Base-by-base conservation (phyloP, 768 basidiomycete genomes). In the Auricularia heimuer region DNA sequence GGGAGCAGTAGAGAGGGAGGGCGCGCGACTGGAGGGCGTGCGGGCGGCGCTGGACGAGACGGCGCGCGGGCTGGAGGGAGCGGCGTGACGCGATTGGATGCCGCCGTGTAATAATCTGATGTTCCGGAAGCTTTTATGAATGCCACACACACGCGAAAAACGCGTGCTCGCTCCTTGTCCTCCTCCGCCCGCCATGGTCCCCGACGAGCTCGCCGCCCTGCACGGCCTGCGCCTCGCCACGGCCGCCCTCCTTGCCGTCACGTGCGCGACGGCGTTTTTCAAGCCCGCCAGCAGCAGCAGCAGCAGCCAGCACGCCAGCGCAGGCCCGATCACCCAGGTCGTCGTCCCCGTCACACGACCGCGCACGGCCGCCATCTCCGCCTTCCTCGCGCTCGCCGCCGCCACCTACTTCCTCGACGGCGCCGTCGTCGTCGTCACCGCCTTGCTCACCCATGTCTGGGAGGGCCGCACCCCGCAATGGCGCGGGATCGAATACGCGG, bases 391-490 rank as follows among this genome's bases (percentile, higher is more conserved):
- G 62, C 77, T 94, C 63, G 72, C 81, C 29, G 82, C 89, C n/a
- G 73, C 88, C 62, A 86, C 88, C 16, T 95, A 85, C 73, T 79
- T 95, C 62, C 75, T 85, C 36, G 92, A 96, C 71, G 94, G 91
- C 14, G 78, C 88, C 37, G 80, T 87, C 16, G 87, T 90, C 69
- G 83, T 89, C 54, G 76, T 83, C 3, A 82, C 80, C 71, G 82
- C 86, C 21, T 79, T 93, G 54, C 71, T 92, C 65, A 78, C 82
- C 68, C 84, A 86, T 69, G 66, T 78, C 10, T 93, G 92, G 90
- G 82, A 82, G 58, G 68, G 63, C 21, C 63, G 61, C 10, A 65
- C 65, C 14, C 64, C 77, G 74, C 71, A 89, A 83, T 69, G 71
- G 70, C 63, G 65, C 36, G 65, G 65, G 54, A 58, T 68, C 42